Conservation (phyloP, 1,139 yeast species). For the Geotrichum citri-aurantii region DNA sequence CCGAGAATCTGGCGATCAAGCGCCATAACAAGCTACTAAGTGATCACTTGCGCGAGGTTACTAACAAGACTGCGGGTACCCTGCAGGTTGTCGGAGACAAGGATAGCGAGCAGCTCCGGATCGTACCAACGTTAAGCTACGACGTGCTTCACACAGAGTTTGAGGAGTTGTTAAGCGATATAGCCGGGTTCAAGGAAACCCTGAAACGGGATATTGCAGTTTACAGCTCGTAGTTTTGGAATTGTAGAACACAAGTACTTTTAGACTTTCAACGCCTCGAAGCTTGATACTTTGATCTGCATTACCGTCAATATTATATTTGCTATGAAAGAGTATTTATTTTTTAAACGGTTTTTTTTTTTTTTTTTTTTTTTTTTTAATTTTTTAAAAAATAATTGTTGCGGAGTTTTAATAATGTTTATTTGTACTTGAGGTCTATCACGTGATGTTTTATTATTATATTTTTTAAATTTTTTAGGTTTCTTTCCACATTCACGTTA, state of each 20-base stretch:
- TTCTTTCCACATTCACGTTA: no score
- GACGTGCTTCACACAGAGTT: conserved; percentile 15
- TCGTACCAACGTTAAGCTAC: conserved; percentile 9
- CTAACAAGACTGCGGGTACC: conserved; percentile 26
- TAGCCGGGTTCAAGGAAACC: conserved; percentile 6
- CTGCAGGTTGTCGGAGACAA: conserved; percentile 9
- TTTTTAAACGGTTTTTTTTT: no score
- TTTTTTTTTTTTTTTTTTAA: no score
- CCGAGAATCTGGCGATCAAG: conserved; percentile 31
- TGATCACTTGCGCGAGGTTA: conserved; percentile 34
- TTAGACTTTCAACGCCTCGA: no score
- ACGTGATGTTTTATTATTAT: no score
- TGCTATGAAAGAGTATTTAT: no score
- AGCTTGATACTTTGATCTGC: no score
- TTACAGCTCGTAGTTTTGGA: neutral
- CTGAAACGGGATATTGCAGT: conserved; percentile 5
- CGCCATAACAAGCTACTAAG: conserved; percentile 34
- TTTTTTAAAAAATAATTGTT: no score
- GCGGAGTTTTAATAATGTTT: no score
- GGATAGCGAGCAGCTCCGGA: neutral
- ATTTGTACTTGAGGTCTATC: no score
- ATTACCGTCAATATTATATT: no score
- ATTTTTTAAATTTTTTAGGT: no score
- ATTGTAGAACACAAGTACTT: neutral
- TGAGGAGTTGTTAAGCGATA: conserved; percentile 11